These are phyloP conservation scores for Ceratocystis cacaofunesta DNA, from an alignment of 2,329 filamentous ascomycete genomes.

Conservation along the genomic window DNA sequence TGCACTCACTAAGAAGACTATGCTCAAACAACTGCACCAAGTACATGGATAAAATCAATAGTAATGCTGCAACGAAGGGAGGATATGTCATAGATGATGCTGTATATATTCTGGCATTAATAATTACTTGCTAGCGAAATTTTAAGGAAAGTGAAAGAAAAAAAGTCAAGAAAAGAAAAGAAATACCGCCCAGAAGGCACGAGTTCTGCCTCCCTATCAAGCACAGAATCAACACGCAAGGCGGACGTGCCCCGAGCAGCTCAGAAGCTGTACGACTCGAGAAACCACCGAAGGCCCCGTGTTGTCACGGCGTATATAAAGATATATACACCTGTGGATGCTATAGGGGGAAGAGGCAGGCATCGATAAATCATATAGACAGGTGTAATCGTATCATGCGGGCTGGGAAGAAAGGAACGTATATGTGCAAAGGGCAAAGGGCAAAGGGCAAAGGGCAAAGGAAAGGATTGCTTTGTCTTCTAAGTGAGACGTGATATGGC, in stretches of 20 bases:
- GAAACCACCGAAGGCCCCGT: neutral
- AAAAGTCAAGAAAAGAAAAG: neutral
- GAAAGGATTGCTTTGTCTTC: too few species aligned
- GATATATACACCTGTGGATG: neutral
- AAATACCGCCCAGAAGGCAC: neutral
- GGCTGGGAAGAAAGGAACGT: too few species aligned
- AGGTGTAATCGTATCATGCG: neutral
- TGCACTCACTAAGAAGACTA: too few species aligned
- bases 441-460: neutral
- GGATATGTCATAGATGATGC: neutral
- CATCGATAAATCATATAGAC: neutral
- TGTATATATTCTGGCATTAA: neutral
- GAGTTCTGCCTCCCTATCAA: too few species aligned
- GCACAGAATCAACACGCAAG: neutral
- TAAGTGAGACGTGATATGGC: too few species aligned
- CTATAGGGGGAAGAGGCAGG: neutral
- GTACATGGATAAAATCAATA: neutral
- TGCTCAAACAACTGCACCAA: neutral
- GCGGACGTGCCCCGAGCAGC: neutral
- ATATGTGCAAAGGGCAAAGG: neutral
- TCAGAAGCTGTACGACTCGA: too few species aligned
- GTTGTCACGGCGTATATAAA: neutral
- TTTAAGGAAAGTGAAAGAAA: slow-evolving; percentile 1
- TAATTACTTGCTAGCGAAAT: slow-evolving; percentile 3
- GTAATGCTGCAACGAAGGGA: neutral